These are phyloP conservation scores for Lignosus rhinocerotis DNA, from an alignment of 1,284 basidiomycete species.

Conservation along the genomic window DNA sequence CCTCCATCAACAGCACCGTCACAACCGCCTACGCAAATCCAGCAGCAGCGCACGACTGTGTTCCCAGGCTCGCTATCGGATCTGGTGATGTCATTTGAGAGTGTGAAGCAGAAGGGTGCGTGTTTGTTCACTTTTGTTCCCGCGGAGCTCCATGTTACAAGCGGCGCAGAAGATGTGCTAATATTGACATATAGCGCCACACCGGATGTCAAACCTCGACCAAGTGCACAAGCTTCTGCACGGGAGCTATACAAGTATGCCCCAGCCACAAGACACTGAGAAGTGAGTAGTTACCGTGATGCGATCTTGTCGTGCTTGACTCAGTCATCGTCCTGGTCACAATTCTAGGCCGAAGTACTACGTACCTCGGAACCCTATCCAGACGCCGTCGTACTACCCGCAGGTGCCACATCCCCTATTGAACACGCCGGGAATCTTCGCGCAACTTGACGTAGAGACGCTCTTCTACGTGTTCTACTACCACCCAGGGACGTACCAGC, in stretches of 20 bases:
- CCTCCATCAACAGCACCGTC: constrained; percentile 36
- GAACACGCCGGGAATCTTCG: constrained; percentile 85
- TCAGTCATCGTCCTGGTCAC: background rate
- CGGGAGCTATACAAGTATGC: constrained; percentile 84
- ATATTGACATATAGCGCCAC: constrained; percentile 54
- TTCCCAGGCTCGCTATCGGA: constrained; percentile 89
- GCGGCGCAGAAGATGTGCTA: constrained; percentile 1
- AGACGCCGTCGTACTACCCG: constrained; percentile 94
- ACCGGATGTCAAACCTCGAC: constrained; percentile 83
- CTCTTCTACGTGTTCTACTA: constrained; percentile 99
- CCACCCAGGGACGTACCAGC: constrained; percentile 95
- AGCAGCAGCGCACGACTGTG: constrained; percentile 40
- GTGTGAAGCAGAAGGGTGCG: constrained; percentile 91
- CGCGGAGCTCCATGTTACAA: background rate
- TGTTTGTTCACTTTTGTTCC: constrained; percentile 12
- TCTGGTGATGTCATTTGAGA: constrained; percentile 93
- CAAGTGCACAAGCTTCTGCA: constrained; percentile 93
- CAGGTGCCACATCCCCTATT: constrained; percentile 84
- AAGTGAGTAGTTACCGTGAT: constrained; percentile 59
- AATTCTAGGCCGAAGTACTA: constrained; percentile 88
- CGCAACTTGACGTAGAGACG: constrained; percentile 95
- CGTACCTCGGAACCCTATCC: constrained; percentile 90
- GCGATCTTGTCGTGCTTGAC: background rate
- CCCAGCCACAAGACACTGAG: constrained; percentile 92
- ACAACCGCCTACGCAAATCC: constrained; percentile 33